A percentile compares a stretch with the other conserved stretches of the same genome.
Conservation (phyloP, 2,329 filamentous ascomycete species). For the Colletotrichum viniferum region DNA sequence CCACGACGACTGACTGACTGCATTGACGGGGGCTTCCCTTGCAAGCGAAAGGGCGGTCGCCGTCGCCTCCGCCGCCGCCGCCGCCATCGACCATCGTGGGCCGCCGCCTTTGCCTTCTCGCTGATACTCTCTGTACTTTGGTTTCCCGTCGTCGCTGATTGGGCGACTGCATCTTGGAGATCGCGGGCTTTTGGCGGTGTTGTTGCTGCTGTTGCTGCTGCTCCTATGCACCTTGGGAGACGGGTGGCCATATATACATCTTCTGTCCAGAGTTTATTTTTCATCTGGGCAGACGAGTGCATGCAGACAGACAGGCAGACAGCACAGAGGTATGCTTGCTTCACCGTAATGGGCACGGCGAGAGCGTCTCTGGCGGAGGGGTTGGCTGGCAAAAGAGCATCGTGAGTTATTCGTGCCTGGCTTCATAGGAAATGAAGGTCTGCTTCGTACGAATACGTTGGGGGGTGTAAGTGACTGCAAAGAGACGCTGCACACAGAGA, state of each 20-base stretch:
- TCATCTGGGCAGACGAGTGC: neutral
- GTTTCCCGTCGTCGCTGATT: neutral
- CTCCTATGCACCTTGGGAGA: neutral
- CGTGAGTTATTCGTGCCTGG: neutral
- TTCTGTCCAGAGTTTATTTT: neutral
- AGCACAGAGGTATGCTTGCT: neutral
- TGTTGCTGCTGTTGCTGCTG: neutral
- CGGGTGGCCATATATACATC: neutral
- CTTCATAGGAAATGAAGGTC: neutral
- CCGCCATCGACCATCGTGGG: neutral
- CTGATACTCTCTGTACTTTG: neutral
- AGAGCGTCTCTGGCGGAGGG: neutral
- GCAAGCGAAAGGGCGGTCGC: constrained; percentile 19
- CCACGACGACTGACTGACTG: neutral
- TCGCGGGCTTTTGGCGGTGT: neutral
- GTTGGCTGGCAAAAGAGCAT: neutral
- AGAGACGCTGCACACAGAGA: neutral
- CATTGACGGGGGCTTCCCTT: constrained; percentile 11
- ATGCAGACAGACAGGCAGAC: neutral
- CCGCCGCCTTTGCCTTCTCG: constrained; percentile 1
- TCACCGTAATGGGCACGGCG: neutral
- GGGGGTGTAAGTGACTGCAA: neutral
- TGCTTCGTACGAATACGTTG: neutral
- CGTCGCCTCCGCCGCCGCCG: constrained; percentile 9
- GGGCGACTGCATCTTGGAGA: neutral